These are phyloP conservation scores for Quercus berberidifolia DNA, from an alignment of 306 rosid genomes.

Conservation along the genomic window DNA sequence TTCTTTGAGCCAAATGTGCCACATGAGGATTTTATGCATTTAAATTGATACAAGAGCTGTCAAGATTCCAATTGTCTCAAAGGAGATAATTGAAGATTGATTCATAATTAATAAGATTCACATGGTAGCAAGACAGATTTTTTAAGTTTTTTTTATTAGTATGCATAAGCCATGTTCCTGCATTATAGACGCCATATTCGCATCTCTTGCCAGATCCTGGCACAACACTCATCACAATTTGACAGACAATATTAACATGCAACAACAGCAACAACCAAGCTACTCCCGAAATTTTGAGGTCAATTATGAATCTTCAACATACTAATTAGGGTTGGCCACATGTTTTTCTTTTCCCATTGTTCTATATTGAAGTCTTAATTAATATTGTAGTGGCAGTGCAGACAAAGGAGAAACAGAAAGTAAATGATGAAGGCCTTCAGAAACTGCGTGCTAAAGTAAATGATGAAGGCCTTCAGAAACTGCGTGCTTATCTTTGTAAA, in stretches of 20 bases:
- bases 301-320: too few species aligned
- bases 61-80: constrained; percentile 23
- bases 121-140: not conserved
- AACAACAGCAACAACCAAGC: too few species aligned
- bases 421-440: not conserved
- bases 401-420: not conserved
- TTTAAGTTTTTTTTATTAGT: not conserved
- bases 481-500: not conserved
- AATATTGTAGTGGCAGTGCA: too few species aligned
- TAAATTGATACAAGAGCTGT: constrained; percentile 9
- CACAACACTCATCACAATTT: not conserved
- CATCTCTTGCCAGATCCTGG: not conserved
- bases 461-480: not conserved
- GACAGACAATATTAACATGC: too few species aligned
- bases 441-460: not conserved
- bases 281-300: too few species aligned
- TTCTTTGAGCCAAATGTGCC: not conserved
- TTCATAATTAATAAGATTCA: not conserved
- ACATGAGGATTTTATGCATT: constrained; percentile 6
- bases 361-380: too few species aligned
- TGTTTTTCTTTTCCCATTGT: too few species aligned
- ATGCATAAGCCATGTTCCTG: not conserved
- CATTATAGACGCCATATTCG: not conserved
- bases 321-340: too few species aligned
- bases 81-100: not conserved